These are phyloP conservation scores for Beta macrorhiza DNA, from an alignment of 179 eudicot species.

Conservation along the genomic window DNA sequence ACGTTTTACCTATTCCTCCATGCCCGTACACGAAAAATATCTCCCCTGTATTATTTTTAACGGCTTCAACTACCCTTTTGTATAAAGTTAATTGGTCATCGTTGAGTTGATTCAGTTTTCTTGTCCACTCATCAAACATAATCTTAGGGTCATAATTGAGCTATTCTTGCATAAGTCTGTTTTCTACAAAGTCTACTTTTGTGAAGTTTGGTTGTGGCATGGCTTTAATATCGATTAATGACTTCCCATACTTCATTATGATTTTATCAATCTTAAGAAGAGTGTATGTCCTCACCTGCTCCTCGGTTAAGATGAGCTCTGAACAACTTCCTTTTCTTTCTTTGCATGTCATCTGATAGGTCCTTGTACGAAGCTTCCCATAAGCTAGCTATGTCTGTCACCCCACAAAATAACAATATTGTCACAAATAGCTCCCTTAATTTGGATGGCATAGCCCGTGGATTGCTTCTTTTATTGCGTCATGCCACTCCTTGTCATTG, in stretches of 20 bases:
- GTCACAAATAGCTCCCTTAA: too few species aligned
- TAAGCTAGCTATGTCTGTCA: too few species aligned
- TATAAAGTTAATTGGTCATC: not conserved
- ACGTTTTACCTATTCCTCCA: not conserved
- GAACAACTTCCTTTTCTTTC: not conserved
- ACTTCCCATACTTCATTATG: not conserved
- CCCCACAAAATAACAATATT: too few species aligned
- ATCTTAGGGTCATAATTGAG: not conserved
- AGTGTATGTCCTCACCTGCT: not conserved
- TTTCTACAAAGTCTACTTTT: not conserved
- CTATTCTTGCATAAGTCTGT: not conserved
- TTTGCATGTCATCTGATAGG: too few species aligned
- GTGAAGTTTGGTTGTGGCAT: not conserved
- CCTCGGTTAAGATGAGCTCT: not conserved
- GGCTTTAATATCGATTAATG: not conserved
- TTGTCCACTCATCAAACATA: not conserved
- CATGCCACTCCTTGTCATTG: too few species aligned
- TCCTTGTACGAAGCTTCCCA: too few species aligned
- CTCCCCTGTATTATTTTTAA: not conserved
- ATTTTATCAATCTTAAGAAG: constrained; percentile 1
- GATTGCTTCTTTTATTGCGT: too few species aligned
- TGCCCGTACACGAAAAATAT: not conserved
- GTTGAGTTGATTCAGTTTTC: not conserved
- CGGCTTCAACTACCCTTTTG: not conserved
- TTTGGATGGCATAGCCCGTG: too few species aligned